Percentiles rank a stretch among this genome's conserved stretches.
These are phyloP conservation scores for Quercus robur DNA, from an alignment of 306 rosid genomes.

Conservation along the genomic window DNA sequence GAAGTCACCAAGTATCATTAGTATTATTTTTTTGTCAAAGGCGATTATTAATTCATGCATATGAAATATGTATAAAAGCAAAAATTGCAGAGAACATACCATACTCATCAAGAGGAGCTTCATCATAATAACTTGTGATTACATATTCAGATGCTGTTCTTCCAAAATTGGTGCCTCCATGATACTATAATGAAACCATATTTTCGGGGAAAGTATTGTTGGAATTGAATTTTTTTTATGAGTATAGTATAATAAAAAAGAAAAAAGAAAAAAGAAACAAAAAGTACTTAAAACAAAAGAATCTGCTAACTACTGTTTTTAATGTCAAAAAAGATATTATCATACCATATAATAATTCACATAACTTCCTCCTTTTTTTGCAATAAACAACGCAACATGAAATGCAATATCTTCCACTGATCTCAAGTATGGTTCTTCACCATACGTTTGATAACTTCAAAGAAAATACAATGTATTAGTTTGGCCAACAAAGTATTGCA, in stretches of 20 bases:
- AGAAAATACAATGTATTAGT: slow-evolving; percentile 11
- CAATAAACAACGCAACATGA: slow-evolving; percentile 49
- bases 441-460: slow-evolving; percentile 42
- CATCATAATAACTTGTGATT: slow-evolving; percentile 43
- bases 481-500: background rate
- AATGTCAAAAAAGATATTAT: background rate
- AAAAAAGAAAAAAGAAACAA: too few species aligned
- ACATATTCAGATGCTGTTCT: slow-evolving; percentile 35
- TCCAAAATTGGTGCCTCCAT: slow-evolving; percentile 59
- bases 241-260: too few species aligned
- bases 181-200: slow-evolving; percentile 25
- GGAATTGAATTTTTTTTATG: background rate
- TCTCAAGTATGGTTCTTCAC: slow-evolving; percentile 37
- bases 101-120: slow-evolving; percentile 54
- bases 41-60: background rate
- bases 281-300: too few species aligned
- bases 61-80: background rate
- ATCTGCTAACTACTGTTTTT: too few species aligned
- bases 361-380: slow-evolving; percentile 62
- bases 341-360: slow-evolving; percentile 59
- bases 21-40: background rate
- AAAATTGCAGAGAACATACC: slow-evolving; percentile 27
- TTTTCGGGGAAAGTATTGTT: too few species aligned
- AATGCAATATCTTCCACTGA: slow-evolving; percentile 50
- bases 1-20: background rate